phyloP scores from a whole-genome alignment of 352 stramenopile genomes.

The Thraustochytrium striatum region DNA sequence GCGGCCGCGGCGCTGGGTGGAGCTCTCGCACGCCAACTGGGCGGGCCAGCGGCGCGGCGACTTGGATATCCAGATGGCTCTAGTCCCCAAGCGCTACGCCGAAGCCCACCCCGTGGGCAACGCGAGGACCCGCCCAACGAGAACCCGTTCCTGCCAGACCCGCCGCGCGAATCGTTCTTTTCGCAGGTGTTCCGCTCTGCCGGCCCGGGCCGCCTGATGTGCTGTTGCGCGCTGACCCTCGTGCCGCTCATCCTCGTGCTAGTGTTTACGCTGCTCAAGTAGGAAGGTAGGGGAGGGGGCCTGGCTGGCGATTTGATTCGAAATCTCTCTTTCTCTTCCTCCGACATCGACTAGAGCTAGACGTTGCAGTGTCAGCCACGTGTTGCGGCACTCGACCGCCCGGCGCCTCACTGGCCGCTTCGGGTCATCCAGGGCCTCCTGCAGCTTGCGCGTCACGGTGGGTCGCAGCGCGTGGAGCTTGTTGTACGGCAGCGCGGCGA shows the following conservation, averaged over 20 bases:
- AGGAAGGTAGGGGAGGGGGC: too few species aligned
- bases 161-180: slow-evolving; percentile 38
- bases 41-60: slow-evolving; percentile 10
- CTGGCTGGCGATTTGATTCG: too few species aligned
- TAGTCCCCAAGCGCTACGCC: slow-evolving; percentile 5
- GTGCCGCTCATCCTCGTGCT: slow-evolving; percentile 8
- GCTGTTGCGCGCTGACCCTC: neutral
- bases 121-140: slow-evolving; percentile 29
- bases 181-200: slow-evolving; percentile 26
- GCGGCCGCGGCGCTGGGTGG: slow-evolving; percentile 15
- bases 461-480: slow-evolving; percentile 22
- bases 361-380: slow-evolving; percentile 42
- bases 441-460: neutral
- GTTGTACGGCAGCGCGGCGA: slow-evolving; percentile 27
- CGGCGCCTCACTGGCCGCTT: slow-evolving; percentile 11
- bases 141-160: slow-evolving; percentile 38
- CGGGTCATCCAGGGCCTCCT: slow-evolving; percentile 27
- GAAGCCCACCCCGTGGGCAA: slow-evolving; percentile 16
- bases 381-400: slow-evolving; percentile 26
- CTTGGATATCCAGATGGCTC: slow-evolving; percentile 31
- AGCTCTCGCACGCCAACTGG: slow-evolving; percentile 32
- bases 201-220: neutral
- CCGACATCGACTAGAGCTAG: too few species aligned
- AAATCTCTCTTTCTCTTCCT: too few species aligned
- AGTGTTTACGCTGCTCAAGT: too few species aligned